Base-by-base conservation (phyloP, 495 filamentous ascomycete genomes). In the Xylaria cubensis region DNA sequence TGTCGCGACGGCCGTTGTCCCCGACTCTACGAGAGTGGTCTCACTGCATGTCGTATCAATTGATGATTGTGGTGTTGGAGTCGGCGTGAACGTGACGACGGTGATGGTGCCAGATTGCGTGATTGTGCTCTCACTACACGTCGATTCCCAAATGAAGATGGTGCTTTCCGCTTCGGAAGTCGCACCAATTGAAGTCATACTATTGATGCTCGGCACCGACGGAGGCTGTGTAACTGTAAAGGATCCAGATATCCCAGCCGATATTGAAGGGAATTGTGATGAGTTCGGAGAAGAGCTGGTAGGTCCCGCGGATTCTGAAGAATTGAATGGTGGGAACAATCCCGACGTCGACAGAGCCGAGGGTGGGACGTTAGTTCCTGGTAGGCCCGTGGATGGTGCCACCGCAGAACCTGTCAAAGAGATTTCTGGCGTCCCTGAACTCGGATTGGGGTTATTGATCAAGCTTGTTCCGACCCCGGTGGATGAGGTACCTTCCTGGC, bases 21-120 rank as follows among this genome's bases (percentile, higher is more conserved):
- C 73, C 15, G 76, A 72, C 48, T 74, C 29, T 12, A 72, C 76
- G 26, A 74, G 64, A 32, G 72, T 78, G 36, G 72, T 75, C 64
- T 79, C 75, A 51, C 64, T 76, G 34, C 76, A 79, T 8, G 76
- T 79, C 32, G 76, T 78, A 61, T 76, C 74, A 46, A 73, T 72
- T 34, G 71, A 51, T 6, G 56, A 55, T 19, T n/a, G n/a, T n/a
- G 64, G 4, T n/a, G 62, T 24, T 44, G 29, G 68, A 63, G 29
- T 41, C 29, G 75, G 69, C 24, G 73, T 50, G 56, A 73, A 66
- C 5, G 73, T 76, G 42, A 75, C 36, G 9, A 76, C 66, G 6
- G 61, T 71, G 15, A 62, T 62, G 26, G 76, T 65, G 62, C 73
- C 71, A 29, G 76, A 74, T 53, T 78, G 44, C 21, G 74, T 78